Percentiles rank a stretch among this genome's conserved stretches.
Conservation (phyloP, 805 yeast species). For the Candida chauliodis region DNA sequence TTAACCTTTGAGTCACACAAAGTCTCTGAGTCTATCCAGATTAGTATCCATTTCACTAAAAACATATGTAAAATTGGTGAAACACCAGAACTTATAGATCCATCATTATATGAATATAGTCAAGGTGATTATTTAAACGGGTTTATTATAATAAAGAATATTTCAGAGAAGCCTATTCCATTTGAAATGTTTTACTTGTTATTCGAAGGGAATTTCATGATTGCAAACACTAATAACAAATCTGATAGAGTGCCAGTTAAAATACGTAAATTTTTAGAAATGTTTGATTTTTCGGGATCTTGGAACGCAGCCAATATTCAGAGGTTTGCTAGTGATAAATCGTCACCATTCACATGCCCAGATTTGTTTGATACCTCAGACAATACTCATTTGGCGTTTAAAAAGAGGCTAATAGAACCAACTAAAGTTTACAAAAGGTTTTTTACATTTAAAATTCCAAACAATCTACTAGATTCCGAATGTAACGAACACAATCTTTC, state of each 20-base stretch:
- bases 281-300: conserved; percentile 51
- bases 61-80: conserved; percentile 28
- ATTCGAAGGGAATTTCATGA: conserved; percentile 47
- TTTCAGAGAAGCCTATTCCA: conserved; percentile 36
- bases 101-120: conserved; percentile 46
- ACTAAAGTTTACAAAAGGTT: conserved; percentile 30
- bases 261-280: conserved; percentile 37
- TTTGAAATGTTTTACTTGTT: conserved; percentile 63
- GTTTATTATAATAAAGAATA: conserved; percentile 43
- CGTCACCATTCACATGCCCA: conserved; percentile 14
- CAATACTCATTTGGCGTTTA: conserved; percentile 19
- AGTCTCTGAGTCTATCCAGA: conserved; percentile 22
- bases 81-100: conserved; percentile 26
- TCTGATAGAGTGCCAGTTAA: conserved; percentile 11
- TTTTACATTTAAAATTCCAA: conserved; percentile 40
- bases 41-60: conserved; percentile 30
- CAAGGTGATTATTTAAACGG: conserved; percentile 71
- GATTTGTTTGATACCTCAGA: conserved; percentile 24
- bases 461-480: conserved; percentile 32
- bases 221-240: conserved; percentile 16
- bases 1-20: conserved; percentile 26
- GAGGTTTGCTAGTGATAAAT: conserved; percentile 26
- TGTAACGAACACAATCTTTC: conserved; percentile 29
- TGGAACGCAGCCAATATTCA: conserved; percentile 39
- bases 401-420: conserved; percentile 17